These are phyloP conservation scores for Trametes sp. DNA, from an alignment of 1,284 basidiomycete genomes.

Conservation along the genomic window DNA sequence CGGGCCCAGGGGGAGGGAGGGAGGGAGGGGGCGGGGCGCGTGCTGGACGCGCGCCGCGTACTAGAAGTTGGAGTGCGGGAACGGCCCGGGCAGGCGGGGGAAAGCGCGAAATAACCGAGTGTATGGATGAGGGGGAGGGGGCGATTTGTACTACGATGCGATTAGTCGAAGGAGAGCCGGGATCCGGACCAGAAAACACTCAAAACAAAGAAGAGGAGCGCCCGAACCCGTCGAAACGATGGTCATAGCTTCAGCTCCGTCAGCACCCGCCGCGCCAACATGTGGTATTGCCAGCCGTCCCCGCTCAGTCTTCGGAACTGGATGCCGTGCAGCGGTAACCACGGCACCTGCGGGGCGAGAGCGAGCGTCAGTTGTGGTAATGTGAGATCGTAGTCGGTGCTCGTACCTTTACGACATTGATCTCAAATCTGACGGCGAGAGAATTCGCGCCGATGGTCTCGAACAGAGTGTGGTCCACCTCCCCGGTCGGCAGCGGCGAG, in stretches of 20 bases:
- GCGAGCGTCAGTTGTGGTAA: slow-evolving; percentile 12
- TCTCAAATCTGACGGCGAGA: slow-evolving; percentile 91
- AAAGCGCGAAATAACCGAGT: slow-evolving; percentile 26
- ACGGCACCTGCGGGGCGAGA: slow-evolving; percentile 74
- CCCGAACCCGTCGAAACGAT: slow-evolving; percentile 21
- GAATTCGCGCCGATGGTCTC: slow-evolving; percentile 78
- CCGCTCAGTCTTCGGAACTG: slow-evolving; percentile 94
- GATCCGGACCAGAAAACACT: slow-evolving; percentile 23
- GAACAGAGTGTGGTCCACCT: slow-evolving; percentile 72
- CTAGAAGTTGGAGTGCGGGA: slow-evolving; percentile 25
- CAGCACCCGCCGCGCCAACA: slow-evolving; percentile 93
- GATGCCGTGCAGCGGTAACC: slow-evolving; percentile 92
- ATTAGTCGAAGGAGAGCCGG: slow-evolving; percentile 26
- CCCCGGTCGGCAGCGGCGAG: slow-evolving; percentile 64
- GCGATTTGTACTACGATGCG: slow-evolving; percentile 29
- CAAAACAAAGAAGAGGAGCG: slow-evolving; percentile 14
- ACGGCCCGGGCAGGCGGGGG: slow-evolving; percentile 1
- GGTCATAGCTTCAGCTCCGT: slow-evolving; percentile 90
- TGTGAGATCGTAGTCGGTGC: not conserved
- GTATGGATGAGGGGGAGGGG: too few relatives aligned
- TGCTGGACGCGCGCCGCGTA: too few relatives aligned
- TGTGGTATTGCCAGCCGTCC: slow-evolving; percentile 97
- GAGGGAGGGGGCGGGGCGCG: too few relatives aligned
- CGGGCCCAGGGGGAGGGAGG: slow-evolving; percentile 20
- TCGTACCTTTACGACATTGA: slow-evolving; percentile 91